Evolutionary conservation across 2,329 filamentous ascomycete species (phyloP).

Genomic region (Fusarium torulosum): DNA sequence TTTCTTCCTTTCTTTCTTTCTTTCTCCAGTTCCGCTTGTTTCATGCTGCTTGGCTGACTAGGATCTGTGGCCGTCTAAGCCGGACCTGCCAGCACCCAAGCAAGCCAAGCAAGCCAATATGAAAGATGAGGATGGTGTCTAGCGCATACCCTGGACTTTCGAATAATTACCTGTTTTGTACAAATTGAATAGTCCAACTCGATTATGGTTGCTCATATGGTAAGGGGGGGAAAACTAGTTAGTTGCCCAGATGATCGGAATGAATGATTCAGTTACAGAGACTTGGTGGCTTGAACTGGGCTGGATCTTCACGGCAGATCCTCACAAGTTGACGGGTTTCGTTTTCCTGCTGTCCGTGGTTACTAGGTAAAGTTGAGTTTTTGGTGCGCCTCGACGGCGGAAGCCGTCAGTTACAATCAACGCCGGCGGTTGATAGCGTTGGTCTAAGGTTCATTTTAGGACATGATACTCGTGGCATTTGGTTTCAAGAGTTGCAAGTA

Average conservation of each 20-base stretch:
- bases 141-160: conserved; percentile 4
- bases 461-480: conserved; percentile 2
- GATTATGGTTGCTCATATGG: conserved; percentile 16
- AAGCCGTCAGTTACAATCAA: conserved; percentile 5
- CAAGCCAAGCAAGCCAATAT: background rate
- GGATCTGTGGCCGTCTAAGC: conserved; percentile 32
- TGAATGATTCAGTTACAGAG: conserved; percentile 27
- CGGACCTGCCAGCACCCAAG: conserved; percentile 1
- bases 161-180: conserved; percentile 25
- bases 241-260: conserved; percentile 36
- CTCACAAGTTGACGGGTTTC: conserved; percentile 1
- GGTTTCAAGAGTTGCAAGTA: background rate
- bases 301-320: conserved; percentile 1
- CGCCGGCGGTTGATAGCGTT: conserved; percentile 14
- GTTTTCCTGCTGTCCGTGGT: conserved; percentile 18
- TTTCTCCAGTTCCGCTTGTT: conserved; percentile 31
- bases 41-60: conserved; percentile 37
- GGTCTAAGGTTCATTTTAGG: conserved; percentile 3
- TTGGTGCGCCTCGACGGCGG: conserved; percentile 16
- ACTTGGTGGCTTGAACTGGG: conserved; percentile 18
- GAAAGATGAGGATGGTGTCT: background rate
- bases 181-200: background rate
- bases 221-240: conserved; percentile 34
- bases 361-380: background rate
- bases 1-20: too few relatives aligned